Evolutionary conservation across 306 rosid genomes (phyloP).

Genomic region (Castanea sativa): DNA sequence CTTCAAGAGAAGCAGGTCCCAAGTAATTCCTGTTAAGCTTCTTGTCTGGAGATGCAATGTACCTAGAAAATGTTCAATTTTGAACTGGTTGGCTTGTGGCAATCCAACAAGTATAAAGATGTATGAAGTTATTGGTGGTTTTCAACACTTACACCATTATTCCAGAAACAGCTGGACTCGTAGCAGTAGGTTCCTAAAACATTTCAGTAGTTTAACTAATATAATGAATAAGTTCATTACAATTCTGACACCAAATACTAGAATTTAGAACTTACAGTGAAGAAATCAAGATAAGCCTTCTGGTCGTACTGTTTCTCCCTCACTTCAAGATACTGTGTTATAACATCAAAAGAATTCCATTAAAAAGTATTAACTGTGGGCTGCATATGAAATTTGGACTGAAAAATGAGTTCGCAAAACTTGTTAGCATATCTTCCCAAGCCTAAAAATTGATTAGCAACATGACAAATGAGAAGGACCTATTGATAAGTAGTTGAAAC

Average conservation of each 20-base stretch:
- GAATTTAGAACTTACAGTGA: constrained; percentile 57
- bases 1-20: constrained; percentile 80
- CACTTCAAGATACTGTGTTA: constrained; percentile 70
- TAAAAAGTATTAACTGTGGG: background rate
- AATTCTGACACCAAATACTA: background rate
- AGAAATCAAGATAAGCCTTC: constrained; percentile 73
- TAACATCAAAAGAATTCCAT: constrained; percentile 2
- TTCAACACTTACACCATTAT: constrained; percentile 73
- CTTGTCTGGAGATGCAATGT: constrained; percentile 80
- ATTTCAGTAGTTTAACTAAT: constrained; percentile 6
- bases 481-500: background rate
- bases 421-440: background rate
- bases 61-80: constrained; percentile 43
- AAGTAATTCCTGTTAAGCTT: constrained; percentile 63
- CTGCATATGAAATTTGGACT: background rate
- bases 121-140: constrained; percentile 9
- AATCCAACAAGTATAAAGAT: constrained; percentile 18
- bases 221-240: background rate
- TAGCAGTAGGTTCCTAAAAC: constrained; percentile 52
- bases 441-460: background rate
- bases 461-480: background rate
- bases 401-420: background rate
- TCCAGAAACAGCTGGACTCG: constrained; percentile 62
- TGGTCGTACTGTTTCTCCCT: constrained; percentile 92
- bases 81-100: constrained; percentile 6